phyloP scores from a whole-genome alignment of 805 yeast species.

The Wickerhamiella azyma region DNA sequence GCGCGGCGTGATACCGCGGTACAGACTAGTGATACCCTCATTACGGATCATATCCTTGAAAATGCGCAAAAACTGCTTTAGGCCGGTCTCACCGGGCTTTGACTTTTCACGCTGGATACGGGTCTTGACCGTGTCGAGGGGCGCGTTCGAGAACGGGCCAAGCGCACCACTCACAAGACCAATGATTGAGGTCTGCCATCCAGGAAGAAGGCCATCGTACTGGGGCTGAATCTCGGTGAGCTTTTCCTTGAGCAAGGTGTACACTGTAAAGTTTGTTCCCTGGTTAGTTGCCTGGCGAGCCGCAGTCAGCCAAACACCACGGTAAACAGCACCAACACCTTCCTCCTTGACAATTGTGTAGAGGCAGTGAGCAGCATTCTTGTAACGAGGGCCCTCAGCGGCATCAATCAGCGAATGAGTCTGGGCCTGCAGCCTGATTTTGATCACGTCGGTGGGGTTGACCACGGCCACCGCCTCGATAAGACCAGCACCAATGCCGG shows the following conservation, averaged over 20 bases:
- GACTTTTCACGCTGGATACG: conserved; percentile 86
- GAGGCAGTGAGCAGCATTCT: conserved; percentile 85
- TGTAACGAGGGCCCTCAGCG: conserved; percentile 63
- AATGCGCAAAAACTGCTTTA: conserved; percentile 68
- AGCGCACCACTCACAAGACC: conserved; percentile 92
- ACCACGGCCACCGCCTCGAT: conserved; percentile 92
- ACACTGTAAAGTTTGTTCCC: conserved; percentile 95
- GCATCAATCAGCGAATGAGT: conserved; percentile 82
- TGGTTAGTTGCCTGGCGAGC: conserved; percentile 97
- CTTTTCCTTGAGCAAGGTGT: conserved; percentile 65
- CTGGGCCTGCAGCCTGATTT: conserved; percentile 92
- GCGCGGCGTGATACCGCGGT: conserved; percentile 96
- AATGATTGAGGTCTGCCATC: conserved; percentile 86
- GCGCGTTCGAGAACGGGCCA: conserved; percentile 96
- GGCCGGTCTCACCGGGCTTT: conserved; percentile 45
- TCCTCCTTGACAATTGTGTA: conserved; percentile 77
- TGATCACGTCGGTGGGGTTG: conserved; percentile 95
- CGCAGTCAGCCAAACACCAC: conserved; percentile 92
- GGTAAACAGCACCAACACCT: conserved; percentile 75
- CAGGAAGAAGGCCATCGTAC: conserved; percentile 55
- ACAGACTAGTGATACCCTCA: conserved; percentile 79
- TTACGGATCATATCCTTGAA: conserved; percentile 69
- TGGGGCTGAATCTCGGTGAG: conserved; percentile 41
- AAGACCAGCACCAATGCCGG: conserved; percentile 96
- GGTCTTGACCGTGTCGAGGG: conserved; percentile 92